A percentile compares a stretch with the other conserved stretches of the same genome.
These are phyloP conservation scores for Picea glauca DNA, from an alignment of 75 land plant species.

Conservation along the genomic window DNA sequence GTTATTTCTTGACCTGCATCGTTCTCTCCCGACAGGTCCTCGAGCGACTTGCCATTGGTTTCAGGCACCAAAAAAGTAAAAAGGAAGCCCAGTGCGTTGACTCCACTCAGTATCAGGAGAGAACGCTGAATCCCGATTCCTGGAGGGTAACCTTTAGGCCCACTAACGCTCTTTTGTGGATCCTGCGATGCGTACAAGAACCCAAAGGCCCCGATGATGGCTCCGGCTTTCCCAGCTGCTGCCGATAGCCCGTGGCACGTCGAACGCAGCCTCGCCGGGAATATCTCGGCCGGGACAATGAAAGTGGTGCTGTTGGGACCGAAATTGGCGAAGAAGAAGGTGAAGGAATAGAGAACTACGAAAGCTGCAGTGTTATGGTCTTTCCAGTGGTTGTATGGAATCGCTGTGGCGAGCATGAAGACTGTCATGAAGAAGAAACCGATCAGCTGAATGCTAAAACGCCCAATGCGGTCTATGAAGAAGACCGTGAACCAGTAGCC, in stretches of 20 bases:
- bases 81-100: slow-evolving; percentile 29
- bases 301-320: slow-evolving; percentile 40
- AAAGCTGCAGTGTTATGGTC: slow-evolving; percentile 11
- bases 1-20: background rate
- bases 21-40: slow-evolving; percentile 31
- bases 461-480: slow-evolving; percentile 24
- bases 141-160: slow-evolving; percentile 25
- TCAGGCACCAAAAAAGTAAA: slow-evolving; percentile 54
- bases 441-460: slow-evolving; percentile 20
- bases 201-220: slow-evolving; percentile 51
- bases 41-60: slow-evolving; percentile 41
- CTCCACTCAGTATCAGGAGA: slow-evolving; percentile 22
- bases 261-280: slow-evolving; percentile 48
- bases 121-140: slow-evolving; percentile 34
- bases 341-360: slow-evolving; percentile 28
- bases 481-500: slow-evolving; percentile 42
- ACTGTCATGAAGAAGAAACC: slow-evolving; percentile 16
- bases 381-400: slow-evolving; percentile 23
- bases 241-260: slow-evolving; percentile 35
- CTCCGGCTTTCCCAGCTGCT: slow-evolving; percentile 41
- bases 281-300: slow-evolving; percentile 59
- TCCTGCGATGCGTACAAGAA: slow-evolving; percentile 37
- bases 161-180: slow-evolving; percentile 11
- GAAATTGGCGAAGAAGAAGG: slow-evolving; percentile 27
- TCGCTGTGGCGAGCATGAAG: slow-evolving; percentile 33